These are phyloP conservation scores for Dalbergia cultrata DNA, from an alignment of 306 rosid species.

Conservation along the genomic window DNA sequence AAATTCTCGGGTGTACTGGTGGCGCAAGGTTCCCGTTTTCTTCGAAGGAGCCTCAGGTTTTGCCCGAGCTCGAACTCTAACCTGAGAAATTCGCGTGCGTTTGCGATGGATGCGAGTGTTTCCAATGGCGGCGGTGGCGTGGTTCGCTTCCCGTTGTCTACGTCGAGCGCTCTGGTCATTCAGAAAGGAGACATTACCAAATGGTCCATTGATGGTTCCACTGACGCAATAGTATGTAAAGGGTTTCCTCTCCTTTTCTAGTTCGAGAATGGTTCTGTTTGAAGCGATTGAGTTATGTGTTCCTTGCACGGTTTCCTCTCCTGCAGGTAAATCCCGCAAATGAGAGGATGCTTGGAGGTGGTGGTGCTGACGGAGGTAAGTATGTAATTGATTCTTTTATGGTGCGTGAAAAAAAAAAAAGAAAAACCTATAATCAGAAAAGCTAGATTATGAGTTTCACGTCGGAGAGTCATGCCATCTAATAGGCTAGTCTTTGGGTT, in stretches of 20 bases:
- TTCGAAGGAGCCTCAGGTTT: neutral
- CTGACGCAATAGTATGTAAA: constrained; percentile 79
- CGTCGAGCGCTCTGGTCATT: constrained; percentile 65
- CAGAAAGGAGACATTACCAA: constrained; percentile 88
- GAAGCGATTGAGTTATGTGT: neutral
- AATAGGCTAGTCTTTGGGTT: no score
- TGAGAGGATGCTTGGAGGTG: constrained; percentile 95
- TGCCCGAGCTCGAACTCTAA: constrained; percentile 22
- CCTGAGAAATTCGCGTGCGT: constrained; percentile 31
- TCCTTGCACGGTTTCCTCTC: constrained; percentile 5
- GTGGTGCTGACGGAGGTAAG: constrained; percentile 95
- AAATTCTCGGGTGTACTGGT: neutral
- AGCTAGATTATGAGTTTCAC: no score
- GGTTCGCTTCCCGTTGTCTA: constrained; percentile 71
- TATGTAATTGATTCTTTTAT: no score
- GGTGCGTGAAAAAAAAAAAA: no score
- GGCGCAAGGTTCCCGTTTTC: constrained; percentile 19
- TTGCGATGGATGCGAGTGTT: constrained; percentile 49
- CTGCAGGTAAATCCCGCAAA: constrained; percentile 92
- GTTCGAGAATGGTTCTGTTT: neutral
- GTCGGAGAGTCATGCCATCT: no score
- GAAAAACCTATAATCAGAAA: no score
- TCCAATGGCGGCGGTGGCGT: constrained; percentile 55
- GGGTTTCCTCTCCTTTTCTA: constrained; percentile 4
- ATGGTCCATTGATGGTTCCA: constrained; percentile 79